These are phyloP conservation scores for Skeletonema menzelii DNA, from an alignment of 108 stramenopile species.

Conservation along the genomic window DNA sequence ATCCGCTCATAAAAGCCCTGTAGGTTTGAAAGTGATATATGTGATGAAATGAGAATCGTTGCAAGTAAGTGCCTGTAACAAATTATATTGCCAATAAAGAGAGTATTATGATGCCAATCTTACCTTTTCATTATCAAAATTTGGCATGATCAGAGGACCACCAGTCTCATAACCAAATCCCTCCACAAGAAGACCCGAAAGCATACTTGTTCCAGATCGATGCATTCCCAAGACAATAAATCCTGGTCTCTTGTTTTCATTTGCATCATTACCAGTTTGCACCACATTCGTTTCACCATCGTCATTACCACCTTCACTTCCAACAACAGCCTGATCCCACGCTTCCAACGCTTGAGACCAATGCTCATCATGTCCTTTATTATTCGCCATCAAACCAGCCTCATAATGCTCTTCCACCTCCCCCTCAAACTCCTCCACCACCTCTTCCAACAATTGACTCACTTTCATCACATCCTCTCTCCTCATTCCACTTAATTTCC, in stretches of 20 bases:
- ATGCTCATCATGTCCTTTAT: neutral
- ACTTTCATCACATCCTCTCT: constrained; percentile 35
- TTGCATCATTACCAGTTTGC: neutral
- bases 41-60: neutral
- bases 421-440: constrained; percentile 23
- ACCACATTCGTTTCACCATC: neutral
- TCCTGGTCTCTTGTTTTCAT: constrained; percentile 42
- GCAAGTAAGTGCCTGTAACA: too few relatives aligned
- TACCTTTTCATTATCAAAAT: constrained; percentile 82
- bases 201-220: constrained; percentile 73
- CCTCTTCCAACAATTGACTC: constrained; percentile 16
- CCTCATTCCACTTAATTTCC: constrained; percentile 1
- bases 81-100: too few relatives aligned
- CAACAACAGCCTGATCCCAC: constrained; percentile 17
- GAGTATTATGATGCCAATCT: neutral
- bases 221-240: constrained; percentile 91
- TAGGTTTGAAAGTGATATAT: neutral
- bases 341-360: constrained; percentile 18
- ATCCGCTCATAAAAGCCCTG: constrained; percentile 86
- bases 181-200: constrained; percentile 70
- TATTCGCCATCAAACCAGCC: neutral
- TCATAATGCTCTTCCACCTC: constrained; percentile 9
- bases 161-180: constrained; percentile 80
- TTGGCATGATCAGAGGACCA: constrained; percentile 52
- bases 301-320: neutral